Evolutionary conservation across 805 yeast species (phyloP), one percentile per base, ranked within the genome.

Genomic region (Monosporozyma solicola): DNA sequence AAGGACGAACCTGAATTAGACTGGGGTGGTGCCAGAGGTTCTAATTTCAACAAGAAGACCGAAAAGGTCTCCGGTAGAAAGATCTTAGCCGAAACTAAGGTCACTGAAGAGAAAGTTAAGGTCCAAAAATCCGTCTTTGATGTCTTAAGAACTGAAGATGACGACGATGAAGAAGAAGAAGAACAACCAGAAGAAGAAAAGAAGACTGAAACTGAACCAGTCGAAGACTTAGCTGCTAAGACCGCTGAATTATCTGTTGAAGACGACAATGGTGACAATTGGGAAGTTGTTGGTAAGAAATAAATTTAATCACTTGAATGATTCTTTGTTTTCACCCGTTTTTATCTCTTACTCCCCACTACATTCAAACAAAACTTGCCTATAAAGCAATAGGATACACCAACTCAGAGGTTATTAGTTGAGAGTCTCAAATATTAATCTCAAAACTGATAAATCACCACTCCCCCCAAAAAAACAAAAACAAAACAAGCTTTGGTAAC

Each of bases 141-240:
- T 49, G 81, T 80, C 25, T 69, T 81, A 63, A 72, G 77, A 50
- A 65, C 63, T 51, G 82, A 80, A 33, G 82, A 74, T 51, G 83
- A 80, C 3, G 80, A 76, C 2, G 80, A 75, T 1, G 78, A 74
- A 6, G 74, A 71, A 22, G 68, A 64, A 47, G 69, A 57, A 33
- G 54, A 57, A 48, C 55, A 54, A 54, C 54, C 53, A 20, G 51
- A 53, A 39, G 35, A 33, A n/a, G 62, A 54, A 29, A 57, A 56
- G n/a, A 54, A 57, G 45, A 46, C 50, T 24, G 53, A 53, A 11
- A 47, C 52, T 20, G 53, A 54, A 2, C 31, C 31, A 24, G 66
- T 59, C 27, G 59, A 60, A 33, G 62, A 56, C n/a, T 58, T 70
- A 48, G 66, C 70, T 51, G 66, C 72, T 44, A 73, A 73, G 47